Evolutionary conservation across 2,329 filamentous ascomycete species (phyloP).

Genomic region (Monilinia fructicola): DNA sequence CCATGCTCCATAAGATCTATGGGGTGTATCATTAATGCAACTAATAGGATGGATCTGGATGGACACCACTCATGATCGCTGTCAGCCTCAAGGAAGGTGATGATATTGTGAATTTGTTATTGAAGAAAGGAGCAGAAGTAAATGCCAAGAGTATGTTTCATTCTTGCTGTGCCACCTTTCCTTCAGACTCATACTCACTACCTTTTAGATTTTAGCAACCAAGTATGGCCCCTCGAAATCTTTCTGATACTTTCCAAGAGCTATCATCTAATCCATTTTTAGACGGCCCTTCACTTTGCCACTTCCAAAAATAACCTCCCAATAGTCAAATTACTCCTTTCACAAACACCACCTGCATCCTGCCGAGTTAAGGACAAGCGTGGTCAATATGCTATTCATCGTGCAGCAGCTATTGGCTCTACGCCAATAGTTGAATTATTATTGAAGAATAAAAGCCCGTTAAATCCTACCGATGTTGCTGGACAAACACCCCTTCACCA

Average conservation of each 20-base stretch:
- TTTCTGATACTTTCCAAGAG: not conserved
- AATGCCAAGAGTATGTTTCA: slow-evolving; percentile 64
- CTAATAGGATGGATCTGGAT: slow-evolving; percentile 68
- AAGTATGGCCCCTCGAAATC: slow-evolving; percentile 46
- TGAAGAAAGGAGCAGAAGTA: slow-evolving; percentile 68
- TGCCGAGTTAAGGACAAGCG: slow-evolving; percentile 79
- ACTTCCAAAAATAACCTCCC: slow-evolving; percentile 88
- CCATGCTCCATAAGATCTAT: not conserved
- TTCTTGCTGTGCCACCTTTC: not conserved
- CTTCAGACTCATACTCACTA: slow-evolving; percentile 18
- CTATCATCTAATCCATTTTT: slow-evolving; percentile 23
- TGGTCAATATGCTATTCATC: slow-evolving; percentile 87
- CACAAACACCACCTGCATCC: slow-evolving; percentile 67
- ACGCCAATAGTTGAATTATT: slow-evolving; percentile 83
- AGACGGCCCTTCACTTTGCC: slow-evolving; percentile 89
- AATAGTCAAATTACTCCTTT: slow-evolving; percentile 73
- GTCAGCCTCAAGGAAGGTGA: slow-evolving; percentile 72
- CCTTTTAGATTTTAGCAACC: slow-evolving; percentile 60
- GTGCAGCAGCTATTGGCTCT: slow-evolving; percentile 85
- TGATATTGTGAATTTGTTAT: slow-evolving; percentile 63
- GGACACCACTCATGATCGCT: slow-evolving; percentile 84
- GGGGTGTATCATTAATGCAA: not conserved
- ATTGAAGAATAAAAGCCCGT: slow-evolving; percentile 71
- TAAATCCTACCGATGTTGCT: slow-evolving; percentile 79
- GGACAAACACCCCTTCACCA: slow-evolving; percentile 92